Base-by-base conservation (phyloP, 495 filamentous ascomycete genomes). In the Penicillium malachiteum region DNA sequence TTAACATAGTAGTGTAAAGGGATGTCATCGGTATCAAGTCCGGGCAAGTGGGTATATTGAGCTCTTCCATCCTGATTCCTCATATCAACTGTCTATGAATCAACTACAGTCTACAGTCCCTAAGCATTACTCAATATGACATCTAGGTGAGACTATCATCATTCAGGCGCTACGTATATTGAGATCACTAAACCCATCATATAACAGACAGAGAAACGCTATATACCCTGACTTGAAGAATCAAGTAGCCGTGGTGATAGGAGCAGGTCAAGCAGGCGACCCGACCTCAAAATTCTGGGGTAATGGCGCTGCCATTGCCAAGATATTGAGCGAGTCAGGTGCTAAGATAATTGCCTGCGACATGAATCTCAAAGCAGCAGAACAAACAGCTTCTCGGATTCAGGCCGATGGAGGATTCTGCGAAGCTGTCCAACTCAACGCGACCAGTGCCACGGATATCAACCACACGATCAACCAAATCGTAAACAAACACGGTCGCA, bases 211-310 rank as follows among this genome's bases (percentile, higher is more conserved):
- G 7, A 12, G 41, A 18, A 53, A 54, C 12, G 46, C 61, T 30
- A 37, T 30, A 14, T 67, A 67, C 53, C 58, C 55, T 4, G 64
- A 67, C 34, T 55, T 67, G 6, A 57, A 57, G 33, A 48, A 64
- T 44, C 72, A 79, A 58, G 56, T 80, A 9, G 72, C 67, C 32
- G 63, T 82, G 9, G 61, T 81, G n/a, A 77, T 73, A 31, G 78
- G 79, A 41, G 70, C 79, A 40, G 76, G 78, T 14, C 72, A 74
- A 48, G 48, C 68, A 10, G 64, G 64, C 11, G 63, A 64, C 45
- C 40, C 52, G 3, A 53, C 43, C 7, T 59, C 54, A 16, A 55
- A 37, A 32, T 62, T 60, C 11, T 81, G 76, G 78, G 77, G 75
- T 7, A 79, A 75, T 46, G 73, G 78, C 11, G 65, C 70, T 8